Evolutionary conservation across 495 filamentous ascomycete species (phyloP).

Genomic region (Penicillium chermesinum): DNA sequence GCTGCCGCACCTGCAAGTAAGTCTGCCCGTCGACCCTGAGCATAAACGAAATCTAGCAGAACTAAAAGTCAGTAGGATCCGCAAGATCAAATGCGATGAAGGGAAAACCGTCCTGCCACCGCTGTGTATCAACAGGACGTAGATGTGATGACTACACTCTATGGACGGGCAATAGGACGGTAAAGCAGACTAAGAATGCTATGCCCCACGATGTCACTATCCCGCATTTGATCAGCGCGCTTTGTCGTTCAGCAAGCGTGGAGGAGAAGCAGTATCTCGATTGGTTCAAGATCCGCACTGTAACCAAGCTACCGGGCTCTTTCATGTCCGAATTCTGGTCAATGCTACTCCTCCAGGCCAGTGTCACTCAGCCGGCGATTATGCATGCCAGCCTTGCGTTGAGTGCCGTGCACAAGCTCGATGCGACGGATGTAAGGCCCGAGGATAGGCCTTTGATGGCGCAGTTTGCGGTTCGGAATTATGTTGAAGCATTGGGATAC

Average conservation of each 20-base stretch:
- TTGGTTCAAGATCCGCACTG: conserved; percentile 51
- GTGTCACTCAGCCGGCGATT: conserved; percentile 53
- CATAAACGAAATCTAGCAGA: conserved; percentile 11
- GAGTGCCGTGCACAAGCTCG: conserved; percentile 55
- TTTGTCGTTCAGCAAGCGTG: conserved; percentile 16
- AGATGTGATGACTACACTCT: conserved; percentile 51
- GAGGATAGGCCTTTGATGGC: neutral
- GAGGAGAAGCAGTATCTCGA: conserved; percentile 51
- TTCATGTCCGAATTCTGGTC: conserved; percentile 58
- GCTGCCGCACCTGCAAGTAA: neutral
- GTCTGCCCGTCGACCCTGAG: neutral
- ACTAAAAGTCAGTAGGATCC: conserved; percentile 27
- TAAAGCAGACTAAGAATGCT: conserved; percentile 12
- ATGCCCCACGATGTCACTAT: neutral
- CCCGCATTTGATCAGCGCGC: neutral
- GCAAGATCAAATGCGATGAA: conserved; percentile 54
- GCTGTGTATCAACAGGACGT: conserved; percentile 48
- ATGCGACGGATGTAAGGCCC: conserved; percentile 18
- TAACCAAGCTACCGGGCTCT: conserved; percentile 53
- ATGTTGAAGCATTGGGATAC: neutral
- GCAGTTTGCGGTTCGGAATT: neutral
- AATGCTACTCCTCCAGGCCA: conserved; percentile 48
- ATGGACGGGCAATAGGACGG: conserved; percentile 35
- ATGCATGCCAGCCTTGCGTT: conserved; percentile 59
- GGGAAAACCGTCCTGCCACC: conserved; percentile 42